Evolutionary conservation across 805 yeast species (phyloP).

Genomic region (Candida boleticola): DNA sequence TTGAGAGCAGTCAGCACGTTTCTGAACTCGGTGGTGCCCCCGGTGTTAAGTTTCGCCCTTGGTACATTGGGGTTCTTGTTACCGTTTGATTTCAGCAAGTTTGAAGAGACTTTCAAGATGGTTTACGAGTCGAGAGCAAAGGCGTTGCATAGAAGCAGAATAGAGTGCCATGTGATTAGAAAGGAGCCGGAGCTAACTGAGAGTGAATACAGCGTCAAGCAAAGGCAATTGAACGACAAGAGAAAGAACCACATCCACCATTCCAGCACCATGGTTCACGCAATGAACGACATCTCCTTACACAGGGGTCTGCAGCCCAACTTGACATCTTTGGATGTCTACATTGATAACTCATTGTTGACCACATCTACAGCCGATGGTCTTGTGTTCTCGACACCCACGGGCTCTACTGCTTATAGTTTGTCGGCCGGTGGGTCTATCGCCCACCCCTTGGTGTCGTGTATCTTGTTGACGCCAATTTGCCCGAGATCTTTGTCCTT

Average conservation of each 20-base stretch:
- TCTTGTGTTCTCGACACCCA: slow-evolving; percentile 79
- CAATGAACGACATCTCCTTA: slow-evolving; percentile 88
- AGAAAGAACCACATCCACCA: slow-evolving; percentile 18
- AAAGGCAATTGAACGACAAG: slow-evolving; percentile 9
- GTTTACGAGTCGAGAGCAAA: slow-evolving; percentile 69
- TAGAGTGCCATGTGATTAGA: slow-evolving; percentile 66
- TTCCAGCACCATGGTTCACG: slow-evolving; percentile 50
- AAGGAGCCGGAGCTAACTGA: slow-evolving; percentile 11
- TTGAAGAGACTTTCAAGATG: slow-evolving; percentile 55
- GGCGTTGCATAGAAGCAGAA: slow-evolving; percentile 72
- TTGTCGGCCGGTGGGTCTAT: slow-evolving; percentile 89
- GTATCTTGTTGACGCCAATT: slow-evolving; percentile 81
- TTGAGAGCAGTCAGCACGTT: slow-evolving; percentile 79
- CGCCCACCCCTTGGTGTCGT: slow-evolving; percentile 83
- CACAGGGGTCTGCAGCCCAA: slow-evolving; percentile 90
- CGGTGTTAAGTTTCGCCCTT: slow-evolving; percentile 81
- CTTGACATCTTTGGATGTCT: slow-evolving; percentile 78
- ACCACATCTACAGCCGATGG: slow-evolving; percentile 95
- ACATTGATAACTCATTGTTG: slow-evolving; percentile 76
- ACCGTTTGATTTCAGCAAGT: slow-evolving; percentile 77
- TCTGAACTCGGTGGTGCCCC: slow-evolving; percentile 74
- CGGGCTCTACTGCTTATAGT: slow-evolving; percentile 94
- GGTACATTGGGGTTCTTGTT: slow-evolving; percentile 89
- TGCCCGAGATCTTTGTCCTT: slow-evolving; percentile 91
- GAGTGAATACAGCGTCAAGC: slow-evolving; percentile 16